Evolutionary conservation across 495 filamentous ascomycete species (phyloP).

Genomic region (Hyaloscypha bicolor): DNA sequence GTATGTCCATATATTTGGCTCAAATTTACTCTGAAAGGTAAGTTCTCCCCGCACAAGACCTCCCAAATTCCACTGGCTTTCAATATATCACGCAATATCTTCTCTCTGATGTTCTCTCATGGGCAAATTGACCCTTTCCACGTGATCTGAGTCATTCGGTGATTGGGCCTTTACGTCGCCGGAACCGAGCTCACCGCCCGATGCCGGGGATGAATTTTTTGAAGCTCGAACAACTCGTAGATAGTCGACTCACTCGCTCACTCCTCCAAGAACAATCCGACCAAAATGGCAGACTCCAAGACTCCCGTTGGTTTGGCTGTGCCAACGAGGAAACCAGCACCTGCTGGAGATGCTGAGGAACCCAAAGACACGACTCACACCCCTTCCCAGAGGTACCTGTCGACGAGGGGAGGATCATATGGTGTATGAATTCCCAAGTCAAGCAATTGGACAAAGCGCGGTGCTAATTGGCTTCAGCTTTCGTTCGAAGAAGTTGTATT

Average conservation of each 20-base stretch:
- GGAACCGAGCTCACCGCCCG: background rate
- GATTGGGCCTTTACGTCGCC: background rate
- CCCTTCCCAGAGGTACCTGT: slow-evolving; percentile 76
- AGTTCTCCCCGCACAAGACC: background rate
- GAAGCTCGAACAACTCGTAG: background rate
- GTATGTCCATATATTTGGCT: background rate
- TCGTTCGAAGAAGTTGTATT: slow-evolving; percentile 91
- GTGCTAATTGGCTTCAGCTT: slow-evolving; percentile 53
- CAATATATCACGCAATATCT: background rate
- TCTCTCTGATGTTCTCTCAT: background rate
- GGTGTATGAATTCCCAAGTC: slow-evolving; percentile 53
- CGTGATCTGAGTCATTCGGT: background rate
- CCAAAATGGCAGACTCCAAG: slow-evolving; percentile 22
- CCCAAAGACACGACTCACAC: slow-evolving; percentile 47
- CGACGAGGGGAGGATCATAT: slow-evolving; percentile 78
- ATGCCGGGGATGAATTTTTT: background rate
- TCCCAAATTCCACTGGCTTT: background rate
- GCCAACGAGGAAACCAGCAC: slow-evolving; percentile 23
- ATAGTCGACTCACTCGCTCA: background rate
- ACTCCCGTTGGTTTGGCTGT: slow-evolving; percentile 28
- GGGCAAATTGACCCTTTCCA: background rate
- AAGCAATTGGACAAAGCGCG: background rate
- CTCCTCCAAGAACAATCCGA: background rate
- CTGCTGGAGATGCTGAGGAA: slow-evolving; percentile 10
- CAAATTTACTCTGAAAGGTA: background rate